A percentile compares a stretch with the other conserved stretches of the same genome.
phyloP scores from a whole-genome alignment of 2,329 filamentous ascomycete species.

The Juglanconis sp. region DNA sequence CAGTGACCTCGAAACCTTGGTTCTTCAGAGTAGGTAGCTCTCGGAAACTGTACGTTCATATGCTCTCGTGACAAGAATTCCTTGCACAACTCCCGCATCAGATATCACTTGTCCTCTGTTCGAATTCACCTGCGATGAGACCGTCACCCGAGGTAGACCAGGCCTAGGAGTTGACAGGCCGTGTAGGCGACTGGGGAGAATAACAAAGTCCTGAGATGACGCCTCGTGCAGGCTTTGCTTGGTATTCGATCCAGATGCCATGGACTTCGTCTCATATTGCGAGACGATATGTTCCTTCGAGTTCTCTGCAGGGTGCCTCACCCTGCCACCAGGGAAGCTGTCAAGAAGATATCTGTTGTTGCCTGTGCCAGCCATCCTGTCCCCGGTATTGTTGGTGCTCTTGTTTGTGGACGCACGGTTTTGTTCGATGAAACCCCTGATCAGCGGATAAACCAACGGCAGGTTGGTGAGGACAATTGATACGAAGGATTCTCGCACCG shows the following conservation, averaged over 20 bases:
- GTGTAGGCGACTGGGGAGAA: not conserved
- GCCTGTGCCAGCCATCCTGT: not conserved
- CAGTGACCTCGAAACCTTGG: not conserved
- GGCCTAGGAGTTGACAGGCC: not conserved
- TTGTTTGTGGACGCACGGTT: conserved; percentile 1
- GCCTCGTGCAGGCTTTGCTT: not conserved
- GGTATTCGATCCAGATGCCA: not conserved
- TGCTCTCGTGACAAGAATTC: not conserved
- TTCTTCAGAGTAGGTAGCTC: not conserved
- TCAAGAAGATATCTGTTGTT: not conserved
- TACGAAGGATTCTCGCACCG: conserved; percentile 38
- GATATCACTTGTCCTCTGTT: not conserved
- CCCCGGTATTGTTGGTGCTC: not conserved
- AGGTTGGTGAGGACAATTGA: conserved; percentile 37
- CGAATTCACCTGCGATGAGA: not conserved
- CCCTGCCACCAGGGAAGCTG: not conserved
- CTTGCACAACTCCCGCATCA: not conserved
- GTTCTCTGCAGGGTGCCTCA: not conserved
- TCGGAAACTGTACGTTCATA: not conserved
- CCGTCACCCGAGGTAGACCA: too few species aligned
- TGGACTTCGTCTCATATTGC: not conserved
- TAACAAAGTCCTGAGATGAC: not conserved
- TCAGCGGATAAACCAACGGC: conserved; percentile 36
- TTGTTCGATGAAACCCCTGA: conserved; percentile 24
- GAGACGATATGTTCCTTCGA: not conserved